A percentile compares a stretch with the other conserved stretches of the same genome.
phyloP scores from a whole-genome alignment of 176 grass and related monocot species.

The Miscanthus lutarioriparius region DNA sequence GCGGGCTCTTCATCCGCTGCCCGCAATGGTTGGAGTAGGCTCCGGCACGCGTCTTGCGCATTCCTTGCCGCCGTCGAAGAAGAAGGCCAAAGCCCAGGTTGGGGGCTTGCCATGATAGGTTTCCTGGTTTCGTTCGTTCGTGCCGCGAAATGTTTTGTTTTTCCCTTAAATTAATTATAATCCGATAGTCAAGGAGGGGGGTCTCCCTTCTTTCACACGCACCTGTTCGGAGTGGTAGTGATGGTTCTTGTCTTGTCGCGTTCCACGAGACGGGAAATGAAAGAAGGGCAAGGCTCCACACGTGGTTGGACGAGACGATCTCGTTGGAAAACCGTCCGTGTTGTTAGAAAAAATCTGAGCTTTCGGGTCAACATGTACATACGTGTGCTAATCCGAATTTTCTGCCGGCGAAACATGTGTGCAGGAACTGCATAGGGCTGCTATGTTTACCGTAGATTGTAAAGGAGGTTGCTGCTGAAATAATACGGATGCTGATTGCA shows the following conservation, averaged over 20 bases:
- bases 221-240: too few species aligned
- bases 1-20: neutral
- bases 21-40: too few species aligned
- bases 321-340: neutral
- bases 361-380: neutral
- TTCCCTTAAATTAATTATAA: too few species aligned
- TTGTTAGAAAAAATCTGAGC: neutral
- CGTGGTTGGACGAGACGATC: neutral
- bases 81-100: neutral
- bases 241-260: neutral
- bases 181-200: too few species aligned
- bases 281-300: neutral
- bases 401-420: neutral
- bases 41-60: neutral
- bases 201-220: too few species aligned
- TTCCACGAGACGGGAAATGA: neutral
- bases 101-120: neutral
- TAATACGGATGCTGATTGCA: too few species aligned
- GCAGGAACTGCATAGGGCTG: neutral
- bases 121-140: neutral
- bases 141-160: neutral
- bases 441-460: too few species aligned
- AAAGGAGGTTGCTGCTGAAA: too few species aligned
- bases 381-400: neutral
- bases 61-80: neutral